Percentiles rank a stretch among this genome's conserved stretches.
These are phyloP conservation scores for Tricholoma sp. DNA, from an alignment of 768 basidiomycete genomes.

Conservation along the genomic window DNA sequence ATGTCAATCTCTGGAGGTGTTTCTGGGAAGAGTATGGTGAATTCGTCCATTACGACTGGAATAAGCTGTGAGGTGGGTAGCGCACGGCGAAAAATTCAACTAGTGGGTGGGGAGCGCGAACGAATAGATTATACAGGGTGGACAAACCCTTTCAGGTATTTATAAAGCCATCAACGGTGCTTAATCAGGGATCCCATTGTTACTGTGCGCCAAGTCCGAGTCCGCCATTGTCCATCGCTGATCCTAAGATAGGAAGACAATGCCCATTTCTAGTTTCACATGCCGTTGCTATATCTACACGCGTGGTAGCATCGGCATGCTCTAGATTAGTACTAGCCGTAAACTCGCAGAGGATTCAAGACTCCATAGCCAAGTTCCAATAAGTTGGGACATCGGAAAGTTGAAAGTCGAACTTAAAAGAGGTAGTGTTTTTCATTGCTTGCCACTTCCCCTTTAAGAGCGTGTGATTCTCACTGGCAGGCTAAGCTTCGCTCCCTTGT, in stretches of 20 bases:
- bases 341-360: too few species aligned
- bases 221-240: not conserved
- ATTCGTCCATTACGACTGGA: conserved; percentile 7
- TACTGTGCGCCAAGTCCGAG: not conserved
- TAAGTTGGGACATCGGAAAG: too few species aligned
- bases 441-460: too few species aligned
- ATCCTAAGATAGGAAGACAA: not conserved
- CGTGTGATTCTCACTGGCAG: too few species aligned
- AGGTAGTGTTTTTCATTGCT: too few species aligned
- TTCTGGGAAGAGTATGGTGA: conserved; percentile 4
- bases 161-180: not conserved
- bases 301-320: not conserved
- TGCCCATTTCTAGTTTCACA: not conserved
- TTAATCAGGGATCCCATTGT: not conserved
- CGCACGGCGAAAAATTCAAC: too few species aligned
- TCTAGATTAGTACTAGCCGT: too few species aligned
- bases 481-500: too few species aligned
- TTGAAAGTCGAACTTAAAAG: too few species aligned
- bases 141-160: not conserved
- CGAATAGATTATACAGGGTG: not conserved
- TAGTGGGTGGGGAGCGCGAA: too few species aligned
- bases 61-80: not conserved
- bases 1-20: not conserved
- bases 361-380: too few species aligned
- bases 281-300: not conserved